Percentiles rank a stretch among this genome's conserved stretches.
These are phyloP conservation scores for Cordyceps cateniannulata DNA, from an alignment of 2,329 filamentous ascomycete genomes.

Conservation along the genomic window DNA sequence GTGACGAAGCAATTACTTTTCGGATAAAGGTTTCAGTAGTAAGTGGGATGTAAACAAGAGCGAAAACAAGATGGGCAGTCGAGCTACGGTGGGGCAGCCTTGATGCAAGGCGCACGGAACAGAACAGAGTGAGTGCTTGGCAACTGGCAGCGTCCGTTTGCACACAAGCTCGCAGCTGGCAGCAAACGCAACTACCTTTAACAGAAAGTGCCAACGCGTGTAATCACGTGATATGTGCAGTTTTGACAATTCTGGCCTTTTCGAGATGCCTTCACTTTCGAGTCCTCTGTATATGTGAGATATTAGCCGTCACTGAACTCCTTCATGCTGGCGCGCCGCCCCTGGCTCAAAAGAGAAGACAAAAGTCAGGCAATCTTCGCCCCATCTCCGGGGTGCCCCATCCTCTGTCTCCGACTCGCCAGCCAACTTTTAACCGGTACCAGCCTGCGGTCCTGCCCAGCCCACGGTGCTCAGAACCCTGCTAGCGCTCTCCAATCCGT, in stretches of 20 bases:
- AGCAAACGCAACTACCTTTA: not conserved
- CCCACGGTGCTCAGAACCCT: not conserved
- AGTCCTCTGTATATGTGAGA: not conserved
- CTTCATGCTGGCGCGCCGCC: not conserved
- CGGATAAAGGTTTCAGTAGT: not conserved
- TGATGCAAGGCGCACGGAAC: not conserved
- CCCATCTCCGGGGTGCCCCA: slow-evolving; percentile 8
- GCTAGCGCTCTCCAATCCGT: not conserved
- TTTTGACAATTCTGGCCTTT: not conserved
- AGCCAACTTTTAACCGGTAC: too few relatives aligned
- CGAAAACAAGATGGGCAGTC: not conserved
- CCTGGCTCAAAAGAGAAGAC: slow-evolving; percentile 1
- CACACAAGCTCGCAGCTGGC: not conserved
- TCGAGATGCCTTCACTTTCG: not conserved
- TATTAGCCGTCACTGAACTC: not conserved
- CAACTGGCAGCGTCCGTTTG: not conserved
- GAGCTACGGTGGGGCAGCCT: not conserved
- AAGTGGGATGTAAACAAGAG: not conserved
- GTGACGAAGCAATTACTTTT: slow-evolving; percentile 1
- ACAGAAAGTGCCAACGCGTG: not conserved
- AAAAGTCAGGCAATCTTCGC: slow-evolving; percentile 12
- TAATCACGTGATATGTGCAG: slow-evolving; percentile 1
- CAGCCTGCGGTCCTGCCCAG: not conserved
- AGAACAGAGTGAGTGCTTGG: not conserved
- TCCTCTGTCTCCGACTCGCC: slow-evolving; percentile 1